A percentile compares a stretch with the other conserved stretches of the same genome.
Evolutionary conservation across 345 rosid species (phyloP).

Genomic region (Eutrema heterophyllum): DNA sequence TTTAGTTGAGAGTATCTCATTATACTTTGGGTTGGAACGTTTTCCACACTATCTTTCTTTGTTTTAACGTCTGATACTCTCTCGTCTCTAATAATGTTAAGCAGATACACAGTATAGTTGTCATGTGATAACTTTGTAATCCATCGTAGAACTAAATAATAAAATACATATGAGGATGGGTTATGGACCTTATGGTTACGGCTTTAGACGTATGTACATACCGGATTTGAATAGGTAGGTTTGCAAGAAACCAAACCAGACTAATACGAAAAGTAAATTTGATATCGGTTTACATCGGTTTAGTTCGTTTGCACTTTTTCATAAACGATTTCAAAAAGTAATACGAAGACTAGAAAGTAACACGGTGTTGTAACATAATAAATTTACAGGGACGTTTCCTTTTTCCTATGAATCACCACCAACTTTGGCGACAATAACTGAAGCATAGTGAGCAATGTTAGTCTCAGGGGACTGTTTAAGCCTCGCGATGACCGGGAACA

Average conservation of each 20-base stretch:
- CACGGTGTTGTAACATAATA: background rate
- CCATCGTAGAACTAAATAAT: no score
- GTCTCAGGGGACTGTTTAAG: slow-evolving; percentile 86
- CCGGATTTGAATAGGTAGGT: background rate
- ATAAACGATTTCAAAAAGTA: background rate
- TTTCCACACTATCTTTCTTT: no score
- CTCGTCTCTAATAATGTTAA: no score
- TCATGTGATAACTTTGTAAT: no score
- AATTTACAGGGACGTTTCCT: slow-evolving; percentile 15
- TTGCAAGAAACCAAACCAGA: background rate
- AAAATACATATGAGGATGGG: no score
- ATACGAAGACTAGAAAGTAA: background rate
- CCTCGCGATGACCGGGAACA: slow-evolving; percentile 63
- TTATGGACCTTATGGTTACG: no score
- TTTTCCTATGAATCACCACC: slow-evolving; percentile 33
- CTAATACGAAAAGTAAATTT: background rate
- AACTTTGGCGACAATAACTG: slow-evolving; percentile 60
- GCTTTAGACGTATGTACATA: no score
- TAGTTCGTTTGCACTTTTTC: background rate
- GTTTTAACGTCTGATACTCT: no score
- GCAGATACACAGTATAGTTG: no score
- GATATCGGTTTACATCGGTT: background rate
- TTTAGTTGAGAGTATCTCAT: no score
- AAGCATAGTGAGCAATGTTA: slow-evolving; percentile 80
- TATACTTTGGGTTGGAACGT: no score